Evolutionary conservation across 2,329 filamentous ascomycete species (phyloP).

Genomic region (Sclerotinia minor): DNA sequence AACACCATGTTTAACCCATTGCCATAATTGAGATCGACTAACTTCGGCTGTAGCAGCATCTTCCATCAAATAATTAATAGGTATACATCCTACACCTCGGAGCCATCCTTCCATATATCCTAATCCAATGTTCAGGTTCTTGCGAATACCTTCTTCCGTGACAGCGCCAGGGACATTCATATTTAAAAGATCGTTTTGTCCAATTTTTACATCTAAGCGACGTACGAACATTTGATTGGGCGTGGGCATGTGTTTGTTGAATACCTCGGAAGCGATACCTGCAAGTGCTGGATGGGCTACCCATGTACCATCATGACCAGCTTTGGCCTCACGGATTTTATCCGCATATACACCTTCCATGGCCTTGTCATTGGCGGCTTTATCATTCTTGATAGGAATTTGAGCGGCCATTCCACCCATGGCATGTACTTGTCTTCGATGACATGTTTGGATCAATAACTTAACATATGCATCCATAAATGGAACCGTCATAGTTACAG

Average conservation of each 20-base stretch:
- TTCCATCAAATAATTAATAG: slow-evolving; percentile 98
- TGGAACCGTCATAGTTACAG: slow-evolving; percentile 95
- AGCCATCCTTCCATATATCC: slow-evolving; percentile 99
- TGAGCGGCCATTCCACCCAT: slow-evolving; percentile 99
- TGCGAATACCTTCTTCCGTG: slow-evolving; percentile 92
- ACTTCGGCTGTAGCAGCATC: slow-evolving; percentile 97
- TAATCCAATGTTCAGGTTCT: slow-evolving; percentile 96
- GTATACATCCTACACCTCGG: slow-evolving; percentile 89
- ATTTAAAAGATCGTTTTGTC: slow-evolving; percentile 88
- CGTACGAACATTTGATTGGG: slow-evolving; percentile 94
- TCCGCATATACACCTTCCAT: slow-evolving; percentile 93
- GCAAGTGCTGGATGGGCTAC: slow-evolving; percentile 95
- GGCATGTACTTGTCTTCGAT: slow-evolving; percentile 93
- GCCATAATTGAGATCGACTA: slow-evolving; percentile 91
- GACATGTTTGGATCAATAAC: slow-evolving; percentile 96
- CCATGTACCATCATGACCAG: slow-evolving; percentile 95
- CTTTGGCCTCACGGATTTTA: slow-evolving; percentile 92
- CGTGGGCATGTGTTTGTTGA: slow-evolving; percentile 98
- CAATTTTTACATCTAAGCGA: slow-evolving; percentile 84
- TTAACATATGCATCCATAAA: slow-evolving; percentile 99
- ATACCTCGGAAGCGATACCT: slow-evolving; percentile 82
- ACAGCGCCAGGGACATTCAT: slow-evolving; percentile 94
- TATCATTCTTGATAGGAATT: slow-evolving; percentile 97
- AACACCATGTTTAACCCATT: slow-evolving; percentile 79
- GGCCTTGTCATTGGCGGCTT: slow-evolving; percentile 84